These are phyloP conservation scores for Dendrobium chrysotoxum DNA, from an alignment of 106 monocot genomes.

Conservation along the genomic window DNA sequence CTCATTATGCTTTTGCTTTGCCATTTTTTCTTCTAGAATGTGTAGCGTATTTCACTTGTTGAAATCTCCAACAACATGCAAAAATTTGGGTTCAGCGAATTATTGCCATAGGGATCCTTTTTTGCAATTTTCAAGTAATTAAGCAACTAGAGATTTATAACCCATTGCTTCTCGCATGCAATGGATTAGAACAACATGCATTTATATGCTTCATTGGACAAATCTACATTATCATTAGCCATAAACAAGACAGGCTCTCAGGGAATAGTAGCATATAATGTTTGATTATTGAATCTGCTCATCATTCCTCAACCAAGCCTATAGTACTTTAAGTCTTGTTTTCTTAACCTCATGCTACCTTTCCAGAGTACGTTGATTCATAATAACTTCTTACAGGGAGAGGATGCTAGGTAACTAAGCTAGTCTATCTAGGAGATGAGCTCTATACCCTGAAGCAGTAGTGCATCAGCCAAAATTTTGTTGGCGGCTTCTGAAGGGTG, in stretches of 20 bases:
- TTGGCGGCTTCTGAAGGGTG: constrained; percentile 82
- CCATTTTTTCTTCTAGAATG: too few relatives aligned
- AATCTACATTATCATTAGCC: background rate
- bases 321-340: background rate
- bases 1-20: background rate
- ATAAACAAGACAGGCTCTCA: background rate
- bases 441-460: constrained; percentile 65
- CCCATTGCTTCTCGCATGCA: background rate
- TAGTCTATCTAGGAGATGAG: constrained; percentile 44
- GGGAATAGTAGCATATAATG: background rate
- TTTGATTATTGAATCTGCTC: background rate
- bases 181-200: background rate
- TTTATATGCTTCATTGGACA: background rate
- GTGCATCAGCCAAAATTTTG: constrained; percentile 46
- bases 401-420: background rate
- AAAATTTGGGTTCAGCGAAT: too few relatives aligned
- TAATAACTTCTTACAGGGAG: background rate
- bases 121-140: background rate
- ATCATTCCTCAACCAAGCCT: background rate
- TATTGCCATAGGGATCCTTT: too few relatives aligned
- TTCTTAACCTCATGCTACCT: background rate
- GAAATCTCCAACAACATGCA: too few relatives aligned
- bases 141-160: background rate
- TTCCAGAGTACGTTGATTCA: background rate
- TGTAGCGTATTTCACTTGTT: too few relatives aligned